phyloP scores from a whole-genome alignment of 2,329 filamentous ascomycete species.

The Metarhizium humberi region DNA sequence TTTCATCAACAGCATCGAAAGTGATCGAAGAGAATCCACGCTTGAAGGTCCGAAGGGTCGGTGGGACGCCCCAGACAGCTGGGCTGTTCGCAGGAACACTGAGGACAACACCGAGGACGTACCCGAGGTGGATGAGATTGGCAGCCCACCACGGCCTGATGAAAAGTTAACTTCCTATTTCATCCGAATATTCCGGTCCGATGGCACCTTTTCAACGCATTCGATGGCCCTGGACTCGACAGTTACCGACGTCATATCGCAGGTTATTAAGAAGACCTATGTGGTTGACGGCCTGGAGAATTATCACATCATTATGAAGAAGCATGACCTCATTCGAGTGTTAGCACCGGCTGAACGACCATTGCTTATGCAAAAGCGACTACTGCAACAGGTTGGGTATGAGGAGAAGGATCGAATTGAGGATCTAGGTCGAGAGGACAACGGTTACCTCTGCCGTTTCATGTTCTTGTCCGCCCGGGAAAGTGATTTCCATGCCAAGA shows the following conservation, averaged over 20 bases:
- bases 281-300: conserved; percentile 84
- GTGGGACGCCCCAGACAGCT: conserved; percentile 95
- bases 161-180: conserved; percentile 74
- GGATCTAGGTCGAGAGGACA: conserved; percentile 91
- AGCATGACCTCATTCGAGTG: conserved; percentile 81
- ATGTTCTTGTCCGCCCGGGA: conserved; percentile 87
- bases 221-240: conserved; percentile 76
- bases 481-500: conserved; percentile 61
- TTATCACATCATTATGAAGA: conserved; percentile 91
- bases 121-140: conserved; percentile 58
- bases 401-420: conserved; percentile 78
- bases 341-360: conserved; percentile 72
- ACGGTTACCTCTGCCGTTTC: conserved; percentile 93
- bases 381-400: conserved; percentile 89
- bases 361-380: conserved; percentile 79
- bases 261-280: conserved; percentile 90
- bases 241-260: conserved; percentile 77
- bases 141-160: conserved; percentile 57
- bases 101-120: conserved; percentile 52
- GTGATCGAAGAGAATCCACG: conserved; percentile 28
- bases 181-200: conserved; percentile 88
- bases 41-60: conserved; percentile 40
- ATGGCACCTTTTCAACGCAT: conserved; percentile 89
- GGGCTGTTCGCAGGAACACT: conserved; percentile 72
- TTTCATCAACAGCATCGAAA: conserved; percentile 35